phyloP scores from a whole-genome alignment of 441 rosid genomes.

The Euphorbia celastroides region DNA sequence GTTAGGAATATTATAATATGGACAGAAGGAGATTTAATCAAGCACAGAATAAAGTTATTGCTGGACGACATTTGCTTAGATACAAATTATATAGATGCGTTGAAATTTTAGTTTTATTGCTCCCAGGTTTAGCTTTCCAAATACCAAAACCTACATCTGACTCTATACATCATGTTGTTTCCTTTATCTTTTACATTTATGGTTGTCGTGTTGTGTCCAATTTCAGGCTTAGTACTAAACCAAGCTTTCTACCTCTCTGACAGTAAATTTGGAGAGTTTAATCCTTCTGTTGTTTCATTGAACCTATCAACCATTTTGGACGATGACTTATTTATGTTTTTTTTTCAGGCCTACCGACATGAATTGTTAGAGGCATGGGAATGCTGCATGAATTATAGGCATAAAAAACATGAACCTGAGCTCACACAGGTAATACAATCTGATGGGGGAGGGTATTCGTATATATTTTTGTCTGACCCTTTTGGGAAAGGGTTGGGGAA shows the following conservation, averaged over 20 bases:
- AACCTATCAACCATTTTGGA: conserved; percentile 8
- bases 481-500: neutral
- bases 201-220: neutral
- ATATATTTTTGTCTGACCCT: conserved; percentile 1
- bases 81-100: neutral
- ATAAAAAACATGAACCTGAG: conserved; percentile 95
- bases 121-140: neutral
- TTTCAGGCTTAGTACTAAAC: neutral
- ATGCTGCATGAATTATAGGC: conserved; percentile 60
- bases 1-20: neutral
- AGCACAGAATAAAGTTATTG: neutral
- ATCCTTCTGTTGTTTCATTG: neutral
- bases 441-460: neutral
- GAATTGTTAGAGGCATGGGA: conserved; percentile 92
- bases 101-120: neutral
- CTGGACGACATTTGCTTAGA: neutral
- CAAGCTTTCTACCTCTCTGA: neutral
- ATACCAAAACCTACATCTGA: neutral
- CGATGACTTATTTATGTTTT: neutral
- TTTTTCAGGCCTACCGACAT: conserved; percentile 78
- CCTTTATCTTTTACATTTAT: too few relatives aligned
- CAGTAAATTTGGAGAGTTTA: neutral
- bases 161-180: too few relatives aligned
- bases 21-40: neutral
- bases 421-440: conserved; percentile 75